These are phyloP conservation scores for Ogataea thermomethanolica DNA, from an alignment of 805 yeast genomes.

Conservation along the genomic window DNA sequence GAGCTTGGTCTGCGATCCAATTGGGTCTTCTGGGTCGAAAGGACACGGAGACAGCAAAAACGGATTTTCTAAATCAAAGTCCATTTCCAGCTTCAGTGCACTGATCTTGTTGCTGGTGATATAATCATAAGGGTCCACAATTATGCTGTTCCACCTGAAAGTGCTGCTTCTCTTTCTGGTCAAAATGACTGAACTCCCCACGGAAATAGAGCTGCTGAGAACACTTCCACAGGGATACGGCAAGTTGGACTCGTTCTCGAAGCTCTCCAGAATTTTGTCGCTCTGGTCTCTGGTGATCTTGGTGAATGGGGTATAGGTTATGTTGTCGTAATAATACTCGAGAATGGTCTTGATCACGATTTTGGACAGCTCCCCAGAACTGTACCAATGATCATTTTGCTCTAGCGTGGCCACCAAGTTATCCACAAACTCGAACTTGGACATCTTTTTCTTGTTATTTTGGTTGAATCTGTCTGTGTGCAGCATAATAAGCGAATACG, in stretches of 20 bases:
- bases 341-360: conserved; percentile 40
- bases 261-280: conserved; percentile 19
- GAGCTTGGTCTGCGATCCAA: conserved; percentile 9
- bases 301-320: conserved; percentile 55
- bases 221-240: conserved; percentile 31
- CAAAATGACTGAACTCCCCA: conserved; percentile 8
- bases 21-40: conserved; percentile 10
- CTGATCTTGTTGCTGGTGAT: conserved; percentile 29
- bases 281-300: conserved; percentile 33
- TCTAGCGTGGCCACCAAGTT: conserved; percentile 30
- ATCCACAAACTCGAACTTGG: conserved; percentile 56
- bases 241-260: conserved; percentile 12
- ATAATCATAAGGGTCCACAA: conserved; percentile 37
- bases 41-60: conserved; percentile 14
- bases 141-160: conserved; percentile 27
- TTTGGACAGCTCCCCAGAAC: conserved; percentile 23
- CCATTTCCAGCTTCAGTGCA: conserved; percentile 21
- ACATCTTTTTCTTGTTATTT: conserved; percentile 65
- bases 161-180: conserved; percentile 29
- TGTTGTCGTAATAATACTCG: conserved; percentile 64
- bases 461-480: conserved; percentile 74
- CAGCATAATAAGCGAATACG: conserved; percentile 63
- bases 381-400: conserved; percentile 13
- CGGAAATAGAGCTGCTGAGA: conserved; percentile 15
- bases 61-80: conserved; percentile 20